Evolutionary conservation across 805 yeast species (phyloP).

Genomic region (Teunomyces gatunensis): DNA sequence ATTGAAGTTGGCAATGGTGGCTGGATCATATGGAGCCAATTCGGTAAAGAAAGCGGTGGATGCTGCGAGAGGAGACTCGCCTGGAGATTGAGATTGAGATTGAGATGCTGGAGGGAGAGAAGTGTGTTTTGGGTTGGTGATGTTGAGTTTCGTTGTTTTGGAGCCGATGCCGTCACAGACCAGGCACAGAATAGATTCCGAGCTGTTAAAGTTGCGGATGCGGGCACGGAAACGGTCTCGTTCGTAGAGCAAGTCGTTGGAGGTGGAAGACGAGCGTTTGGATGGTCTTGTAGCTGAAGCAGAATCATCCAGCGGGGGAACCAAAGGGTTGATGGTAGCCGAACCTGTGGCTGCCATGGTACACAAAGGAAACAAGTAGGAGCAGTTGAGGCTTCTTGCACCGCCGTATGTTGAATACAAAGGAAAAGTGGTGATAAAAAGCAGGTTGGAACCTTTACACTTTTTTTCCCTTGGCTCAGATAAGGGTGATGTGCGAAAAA

Average conservation of each 20-base stretch:
- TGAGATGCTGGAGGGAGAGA: no score
- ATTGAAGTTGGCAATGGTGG: neutral
- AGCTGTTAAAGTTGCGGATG: conserved; percentile 29
- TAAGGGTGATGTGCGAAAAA: neutral
- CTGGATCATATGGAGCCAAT: neutral
- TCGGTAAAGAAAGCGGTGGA: conserved; percentile 4
- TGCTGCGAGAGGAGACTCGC: neutral
- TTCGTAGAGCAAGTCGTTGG: conserved; percentile 39
- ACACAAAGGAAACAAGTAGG: neutral
- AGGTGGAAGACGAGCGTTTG: conserved; percentile 38
- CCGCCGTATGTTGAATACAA: neutral
- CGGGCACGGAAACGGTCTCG: conserved; percentile 43
- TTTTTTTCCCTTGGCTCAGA: neutral
- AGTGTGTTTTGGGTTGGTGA: neutral
- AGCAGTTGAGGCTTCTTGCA: neutral
- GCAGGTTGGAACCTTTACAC: neutral
- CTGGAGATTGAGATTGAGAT: neutral
- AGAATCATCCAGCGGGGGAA: neutral
- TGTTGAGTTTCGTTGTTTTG: conserved; percentile 38
- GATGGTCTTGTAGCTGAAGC: conserved; percentile 10
- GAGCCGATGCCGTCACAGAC: conserved; percentile 35
- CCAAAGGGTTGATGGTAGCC: neutral
- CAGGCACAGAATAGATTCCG: conserved; percentile 20
- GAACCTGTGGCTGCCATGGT: conserved; percentile 1
- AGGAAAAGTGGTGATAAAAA: neutral